These are phyloP conservation scores for Phytophthora palmivora DNA, from an alignment of 352 stramenopile genomes.

Conservation along the genomic window DNA sequence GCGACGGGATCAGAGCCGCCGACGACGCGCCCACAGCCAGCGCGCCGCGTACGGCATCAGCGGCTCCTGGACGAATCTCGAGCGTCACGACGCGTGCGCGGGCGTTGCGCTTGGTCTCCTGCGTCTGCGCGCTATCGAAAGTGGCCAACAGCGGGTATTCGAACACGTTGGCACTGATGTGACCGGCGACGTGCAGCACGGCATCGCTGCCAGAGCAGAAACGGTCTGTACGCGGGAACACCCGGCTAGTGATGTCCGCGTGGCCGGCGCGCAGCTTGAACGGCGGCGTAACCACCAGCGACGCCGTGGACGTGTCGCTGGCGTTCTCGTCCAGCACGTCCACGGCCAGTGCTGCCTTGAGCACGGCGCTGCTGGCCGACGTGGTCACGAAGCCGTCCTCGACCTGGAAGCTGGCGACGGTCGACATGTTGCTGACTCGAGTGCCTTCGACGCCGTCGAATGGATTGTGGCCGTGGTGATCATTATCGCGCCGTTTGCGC, in stretches of 20 bases:
- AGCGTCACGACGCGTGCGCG: slow-evolving; percentile 69
- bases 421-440: slow-evolving; percentile 19
- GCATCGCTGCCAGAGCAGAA: slow-evolving; percentile 68
- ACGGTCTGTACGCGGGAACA: slow-evolving; percentile 46
- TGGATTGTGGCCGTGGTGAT: slow-evolving; percentile 12
- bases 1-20: slow-evolving; percentile 66
- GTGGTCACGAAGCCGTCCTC: slow-evolving; percentile 35
- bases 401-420: slow-evolving; percentile 39
- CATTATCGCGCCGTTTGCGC: slow-evolving; percentile 8
- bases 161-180: slow-evolving; percentile 72
- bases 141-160: slow-evolving; percentile 57
- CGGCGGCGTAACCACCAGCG: slow-evolving; percentile 21
- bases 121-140: slow-evolving; percentile 11
- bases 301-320: slow-evolving; percentile 39
- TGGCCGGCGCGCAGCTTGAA: slow-evolving; percentile 14
- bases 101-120: slow-evolving; percentile 21
- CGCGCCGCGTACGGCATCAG: slow-evolving; percentile 63
- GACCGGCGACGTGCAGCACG: slow-evolving; percentile 62
- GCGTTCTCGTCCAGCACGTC: slow-evolving; percentile 36
- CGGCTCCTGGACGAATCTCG: slow-evolving; percentile 64
- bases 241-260: slow-evolving; percentile 37
- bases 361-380: neutral
- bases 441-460: slow-evolving; percentile 11
- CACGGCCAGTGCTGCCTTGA: slow-evolving; percentile 24
- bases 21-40: slow-evolving; percentile 58